Evolutionary conservation across 331 rosid genomes (phyloP), one percentile per base, ranked within the genome.

Genomic region (Cucumis variabilis): DNA sequence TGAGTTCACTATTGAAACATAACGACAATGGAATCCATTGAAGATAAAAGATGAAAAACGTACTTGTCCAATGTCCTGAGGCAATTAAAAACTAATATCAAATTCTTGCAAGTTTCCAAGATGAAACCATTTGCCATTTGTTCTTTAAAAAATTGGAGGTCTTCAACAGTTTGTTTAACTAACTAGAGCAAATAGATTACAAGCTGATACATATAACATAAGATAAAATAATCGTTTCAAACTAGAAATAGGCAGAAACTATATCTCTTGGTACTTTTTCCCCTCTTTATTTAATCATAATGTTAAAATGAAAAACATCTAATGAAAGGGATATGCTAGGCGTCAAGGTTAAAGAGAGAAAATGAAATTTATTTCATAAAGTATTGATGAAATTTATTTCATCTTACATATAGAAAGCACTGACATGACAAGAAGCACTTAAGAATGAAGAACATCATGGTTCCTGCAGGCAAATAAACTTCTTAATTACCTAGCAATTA

Each of bases 21-120:
- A 46, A 46, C 44, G 60, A 48, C 62, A 76, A 6, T 13, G n/a
- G 25, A 16, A 60, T 24, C 58, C 13, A 24, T 58, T 24, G 33
- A 75, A 46, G 66, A 71, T n/a, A 63, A 6, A 58, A 46, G 62
- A 24, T 17, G 27, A 20, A 46, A 76, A 28, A 62, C 98, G 93
- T 95, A 96, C 99, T 88, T 85, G 80, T 95, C 90, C 28, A 93
- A 83, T 87, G 78, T 88, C 90, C 83, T 90, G 89, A 96, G 87
- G 90, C 90, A 89, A 87, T 87, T 88, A 88, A 96, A 95, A 84
- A 95, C 94, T 81, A 96, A 90, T 28, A 95, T 88, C n/a, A 96
- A 77, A 85, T 81, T 83, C 83, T 89, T 65, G 82, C 96, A 94
- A 58, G 92, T 89, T 87, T 94, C 94, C 86, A 86, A 77, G 76